Percentiles rank a stretch among this genome's conserved stretches.
Evolutionary conservation across 129 eudicot species (phyloP).

Genomic region (Saposhnikovia divaricata): DNA sequence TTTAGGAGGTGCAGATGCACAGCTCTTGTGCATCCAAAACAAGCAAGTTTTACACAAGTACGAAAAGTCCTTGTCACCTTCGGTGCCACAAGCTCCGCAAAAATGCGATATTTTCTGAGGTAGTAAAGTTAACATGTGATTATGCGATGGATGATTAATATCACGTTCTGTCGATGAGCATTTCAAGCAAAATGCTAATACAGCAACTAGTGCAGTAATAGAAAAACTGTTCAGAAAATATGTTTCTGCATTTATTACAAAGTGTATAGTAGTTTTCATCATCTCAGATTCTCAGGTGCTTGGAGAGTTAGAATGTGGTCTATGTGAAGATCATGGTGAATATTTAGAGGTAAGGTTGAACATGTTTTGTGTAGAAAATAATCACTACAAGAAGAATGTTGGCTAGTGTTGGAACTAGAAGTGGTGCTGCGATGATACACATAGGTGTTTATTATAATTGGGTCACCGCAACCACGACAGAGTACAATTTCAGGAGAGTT

Average conservation of each 20-base stretch:
- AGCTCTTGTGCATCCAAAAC: slow-evolving; percentile 5
- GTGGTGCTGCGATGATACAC: not conserved
- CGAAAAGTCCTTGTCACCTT: not conserved
- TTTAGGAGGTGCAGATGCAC: too few species aligned
- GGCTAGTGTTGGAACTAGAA: not conserved
- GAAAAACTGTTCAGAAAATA: not conserved
- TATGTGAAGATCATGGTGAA: not conserved
- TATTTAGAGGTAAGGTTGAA: not conserved
- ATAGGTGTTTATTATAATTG: not conserved
- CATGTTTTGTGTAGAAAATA: not conserved
- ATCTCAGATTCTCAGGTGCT: too few species aligned
- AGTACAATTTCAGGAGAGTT: not conserved
- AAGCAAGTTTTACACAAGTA: slow-evolving; percentile 7
- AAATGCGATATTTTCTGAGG: not conserved
- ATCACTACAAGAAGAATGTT: not conserved
- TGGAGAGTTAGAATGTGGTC: not conserved
- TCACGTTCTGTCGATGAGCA: not conserved
- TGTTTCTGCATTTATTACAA: too few species aligned
- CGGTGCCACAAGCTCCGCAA: not conserved
- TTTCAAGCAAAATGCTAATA: not conserved
- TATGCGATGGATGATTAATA: not conserved
- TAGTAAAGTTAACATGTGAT: not conserved
- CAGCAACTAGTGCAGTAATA: not conserved
- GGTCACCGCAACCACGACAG: not conserved
- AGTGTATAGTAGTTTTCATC: too few species aligned